A percentile compares a stretch with the other conserved stretches of the same genome.
Conservation (phyloP, 495 filamentous ascomycete species). For the Aspergillus wentii region DNA sequence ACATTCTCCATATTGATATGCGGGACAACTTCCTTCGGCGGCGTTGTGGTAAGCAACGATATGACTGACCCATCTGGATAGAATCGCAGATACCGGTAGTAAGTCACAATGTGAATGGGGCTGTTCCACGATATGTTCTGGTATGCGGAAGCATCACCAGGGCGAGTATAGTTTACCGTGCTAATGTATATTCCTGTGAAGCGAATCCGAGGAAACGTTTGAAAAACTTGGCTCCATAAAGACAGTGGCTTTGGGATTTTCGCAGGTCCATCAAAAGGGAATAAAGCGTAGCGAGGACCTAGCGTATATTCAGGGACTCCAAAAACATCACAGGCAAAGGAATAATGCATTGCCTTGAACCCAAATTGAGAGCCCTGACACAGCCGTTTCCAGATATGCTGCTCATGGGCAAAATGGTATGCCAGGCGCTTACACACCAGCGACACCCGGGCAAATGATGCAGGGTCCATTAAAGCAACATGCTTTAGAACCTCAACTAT, state of each 20-base stretch:
- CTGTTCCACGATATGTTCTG: constrained; percentile 63
- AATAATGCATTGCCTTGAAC: constrained; percentile 80
- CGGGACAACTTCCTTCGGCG: constrained; percentile 81
- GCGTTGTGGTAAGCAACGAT: constrained; percentile 68
- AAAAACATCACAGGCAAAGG: constrained; percentile 59
- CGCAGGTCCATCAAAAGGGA: constrained; percentile 24
- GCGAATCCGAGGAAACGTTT: constrained; percentile 75
- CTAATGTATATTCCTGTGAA: constrained; percentile 95
- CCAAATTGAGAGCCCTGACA: constrained; percentile 67
- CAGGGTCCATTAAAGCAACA: constrained; percentile 71
- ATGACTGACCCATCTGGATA: constrained; percentile 85
- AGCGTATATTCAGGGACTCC: constrained; percentile 53
- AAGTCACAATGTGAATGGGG: constrained; percentile 94
- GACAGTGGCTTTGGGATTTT: constrained; percentile 34
- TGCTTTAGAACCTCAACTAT: constrained; percentile 67
- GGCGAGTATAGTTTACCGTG: constrained; percentile 89
- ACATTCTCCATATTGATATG: constrained; percentile 55
- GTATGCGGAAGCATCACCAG: constrained; percentile 60
- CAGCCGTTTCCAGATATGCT: constrained; percentile 82
- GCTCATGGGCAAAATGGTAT: constrained; percentile 77
- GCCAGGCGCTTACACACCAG: constrained; percentile 84
- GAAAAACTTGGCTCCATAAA: constrained; percentile 63
- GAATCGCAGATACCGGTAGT: constrained; percentile 94
- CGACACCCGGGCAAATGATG: constrained; percentile 70
- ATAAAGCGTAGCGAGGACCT: constrained; percentile 32